A percentile compares a stretch with the other conserved stretches of the same genome.
These are phyloP conservation scores for Nemania bipapillata DNA, from an alignment of 2,329 filamentous ascomycete species.

Conservation along the genomic window DNA sequence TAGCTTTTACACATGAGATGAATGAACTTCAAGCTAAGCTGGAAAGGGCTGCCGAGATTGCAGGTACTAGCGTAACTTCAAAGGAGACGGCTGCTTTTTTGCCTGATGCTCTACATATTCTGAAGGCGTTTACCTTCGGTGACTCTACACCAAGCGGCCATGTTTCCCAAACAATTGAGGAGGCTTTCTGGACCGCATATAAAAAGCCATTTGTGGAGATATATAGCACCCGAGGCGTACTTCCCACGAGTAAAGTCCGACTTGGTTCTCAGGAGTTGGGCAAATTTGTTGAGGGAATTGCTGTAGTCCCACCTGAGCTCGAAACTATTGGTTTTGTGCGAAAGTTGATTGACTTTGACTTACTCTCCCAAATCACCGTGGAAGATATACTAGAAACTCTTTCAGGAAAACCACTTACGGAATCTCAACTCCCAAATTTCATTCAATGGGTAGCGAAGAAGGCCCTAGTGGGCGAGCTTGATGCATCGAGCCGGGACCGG, in stretches of 20 bases:
- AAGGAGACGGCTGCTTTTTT: conserved; percentile 74
- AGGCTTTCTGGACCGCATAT: conserved; percentile 95
- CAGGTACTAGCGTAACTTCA: conserved; percentile 65
- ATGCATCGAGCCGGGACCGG: conserved; percentile 71
- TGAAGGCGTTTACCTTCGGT: conserved; percentile 86
- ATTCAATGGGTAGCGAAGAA: conserved; percentile 84
- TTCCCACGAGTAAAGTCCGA: conserved; percentile 85
- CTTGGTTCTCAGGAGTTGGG: conserved; percentile 73
- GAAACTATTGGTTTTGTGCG: conserved; percentile 78
- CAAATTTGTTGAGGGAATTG: conserved; percentile 87
- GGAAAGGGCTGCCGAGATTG: conserved; percentile 57
- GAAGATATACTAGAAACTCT: conserved; percentile 86
- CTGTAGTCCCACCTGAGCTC: conserved; percentile 82
- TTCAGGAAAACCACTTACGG: conserved; percentile 81
- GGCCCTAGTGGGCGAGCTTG: conserved; percentile 76
- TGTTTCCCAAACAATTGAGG: conserved; percentile 87
- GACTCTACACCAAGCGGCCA: conserved; percentile 89
- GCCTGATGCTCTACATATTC: conserved; percentile 81
- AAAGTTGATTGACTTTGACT: conserved; percentile 82
- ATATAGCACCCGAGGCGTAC: conserved; percentile 85
- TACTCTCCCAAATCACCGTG: conserved; percentile 88
- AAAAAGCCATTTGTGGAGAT: conserved; percentile 85
- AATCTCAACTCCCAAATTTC: conserved; percentile 82
- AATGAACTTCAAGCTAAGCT: conserved; percentile 73
- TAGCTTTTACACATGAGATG: conserved; percentile 92